Base-by-base conservation (phyloP, 805 yeast species). In the Ogataea polymorpha region DNA sequence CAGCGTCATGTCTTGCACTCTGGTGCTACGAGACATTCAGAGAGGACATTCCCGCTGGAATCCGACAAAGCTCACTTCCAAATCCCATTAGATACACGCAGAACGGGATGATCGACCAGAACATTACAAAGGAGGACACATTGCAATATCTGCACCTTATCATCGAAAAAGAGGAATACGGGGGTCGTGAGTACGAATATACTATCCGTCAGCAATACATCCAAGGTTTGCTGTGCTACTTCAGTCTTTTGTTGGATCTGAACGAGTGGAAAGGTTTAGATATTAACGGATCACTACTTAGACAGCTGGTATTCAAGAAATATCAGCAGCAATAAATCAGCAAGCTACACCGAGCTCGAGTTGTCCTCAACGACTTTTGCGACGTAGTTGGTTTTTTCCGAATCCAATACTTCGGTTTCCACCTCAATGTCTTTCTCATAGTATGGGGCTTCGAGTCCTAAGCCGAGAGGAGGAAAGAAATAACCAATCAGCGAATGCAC, bases 21-120 rank as follows among this genome's bases (percentile, higher is more conserved):
- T 50, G 55, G 55, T 44, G 51, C 35, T 49, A 37, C 32, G 55
- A 50, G 37, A 41, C 41, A 12, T 37, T 35, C 28, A 39, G 54
- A 23, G 54, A 49, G 15, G 48, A 45, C 25, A 12, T 46, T 2
- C 50, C 48, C 1, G 20, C 28, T 10, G 31, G 17, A 10, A 6
- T 14, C 9, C 26, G 21, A 14, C n/a, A 12, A 2, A 6, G 24
- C 16, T 20, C 13, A 6, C 13, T 23, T 23, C 40, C 46, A 2
- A 29, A 17, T 18, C 44, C 49, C 3, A 29, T 28, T 31, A 25
- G 28, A 5, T 42, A 41, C 16, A 14, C 39, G 26, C 32, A 32
- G 16, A 44, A 41, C 14, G 37, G 40, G 3, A 11, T 8, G 9
- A 30, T 46, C 6, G 26, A 42, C 34, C 41, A 44, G 27, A 37